Evolutionary conservation across 1,284 basidiomycete genomes (phyloP), one percentile per base, ranked within the genome.

Genomic region (Cutaneotrichosporon daszewskae): DNA sequence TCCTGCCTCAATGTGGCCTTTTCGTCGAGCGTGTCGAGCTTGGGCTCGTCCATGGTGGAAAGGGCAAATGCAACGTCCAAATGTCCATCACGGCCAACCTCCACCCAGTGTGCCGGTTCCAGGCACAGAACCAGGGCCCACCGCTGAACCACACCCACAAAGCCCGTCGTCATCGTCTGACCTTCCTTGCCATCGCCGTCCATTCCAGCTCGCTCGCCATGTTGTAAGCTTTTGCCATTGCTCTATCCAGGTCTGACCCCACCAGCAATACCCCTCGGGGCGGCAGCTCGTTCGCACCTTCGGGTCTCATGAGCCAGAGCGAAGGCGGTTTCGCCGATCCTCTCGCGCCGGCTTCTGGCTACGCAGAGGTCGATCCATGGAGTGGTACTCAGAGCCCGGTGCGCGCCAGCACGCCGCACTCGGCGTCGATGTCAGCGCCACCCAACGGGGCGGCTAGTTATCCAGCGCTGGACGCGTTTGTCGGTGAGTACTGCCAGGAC

Each of bases 341-440:
- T 0, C 53, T 68, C 28, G 62, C 63, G 22, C 45, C 49, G 20
- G 56, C 62, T 5, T 52, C 55, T 5, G 44, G 42, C 18, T 67
- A 55, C 63, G 86, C 79, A 54, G 83, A 82, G 20, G 77, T 87
- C 31, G 88, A 92, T 72, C 88, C 88, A 16, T 92, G 88, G 88
- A 86, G 83, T 59, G 75, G 84, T 45, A 77, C 79, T 8, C 87
- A 87, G 3, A 83, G 81, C 47, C 87, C 87, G 10, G 55, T 55
- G 2, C 36, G 58, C 13, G 45, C 46, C 9, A 45, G 42, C 6
- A 58, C 60, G 3, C 57, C 60, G 7, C 14, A n/a, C 5, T 9
- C 28, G 14, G 35, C 27, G n/a, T n/a, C n/a, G 34, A 34, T 12
- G 32, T 13, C 11, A n/a, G 20, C 17, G 9, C 18, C 25, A 39